phyloP scores from a whole-genome alignment of 768 basidiomycete species.

The Hortiboletus flavorubellus region DNA sequence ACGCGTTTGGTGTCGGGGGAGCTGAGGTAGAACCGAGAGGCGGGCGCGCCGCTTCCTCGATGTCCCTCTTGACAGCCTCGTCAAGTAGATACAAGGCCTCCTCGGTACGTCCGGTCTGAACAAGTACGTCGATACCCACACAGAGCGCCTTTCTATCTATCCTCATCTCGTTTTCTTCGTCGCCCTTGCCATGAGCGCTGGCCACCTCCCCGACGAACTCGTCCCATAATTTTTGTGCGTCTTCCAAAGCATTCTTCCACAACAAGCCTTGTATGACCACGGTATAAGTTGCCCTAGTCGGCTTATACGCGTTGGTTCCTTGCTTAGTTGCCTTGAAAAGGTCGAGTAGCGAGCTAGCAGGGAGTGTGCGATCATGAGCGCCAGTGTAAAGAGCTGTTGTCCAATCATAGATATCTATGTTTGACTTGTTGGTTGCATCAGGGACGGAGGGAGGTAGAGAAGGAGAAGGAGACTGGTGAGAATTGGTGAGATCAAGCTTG shows the following conservation, averaged over 20 bases:
- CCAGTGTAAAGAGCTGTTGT: constrained; percentile 46
- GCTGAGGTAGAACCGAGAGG: too few relatives aligned
- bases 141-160: constrained; percentile 49
- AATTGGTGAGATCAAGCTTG: constrained; percentile 19
- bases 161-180: constrained; percentile 8
- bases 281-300: constrained; percentile 49
- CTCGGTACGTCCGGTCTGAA: constrained; percentile 40
- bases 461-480: constrained; percentile 3
- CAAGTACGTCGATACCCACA: constrained; percentile 49
- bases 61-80: constrained; percentile 29
- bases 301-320: constrained; percentile 31
- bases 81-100: constrained; percentile 53
- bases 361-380: constrained; percentile 36
- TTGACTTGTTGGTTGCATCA: constrained; percentile 18
- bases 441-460: background rate
- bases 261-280: constrained; percentile 53
- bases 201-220: constrained; percentile 29
- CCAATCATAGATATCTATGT: constrained; percentile 44
- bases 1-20: background rate
- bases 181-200: background rate
- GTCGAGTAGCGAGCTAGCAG: constrained; percentile 33
- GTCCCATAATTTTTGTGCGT: constrained; percentile 45
- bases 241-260: constrained; percentile 35
- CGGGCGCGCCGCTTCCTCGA: constrained; percentile 1
- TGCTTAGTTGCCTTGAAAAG: constrained; percentile 36